These are phyloP conservation scores for Stachybotrys echinatus DNA, from an alignment of 2,329 filamentous ascomycete genomes.

Conservation along the genomic window DNA sequence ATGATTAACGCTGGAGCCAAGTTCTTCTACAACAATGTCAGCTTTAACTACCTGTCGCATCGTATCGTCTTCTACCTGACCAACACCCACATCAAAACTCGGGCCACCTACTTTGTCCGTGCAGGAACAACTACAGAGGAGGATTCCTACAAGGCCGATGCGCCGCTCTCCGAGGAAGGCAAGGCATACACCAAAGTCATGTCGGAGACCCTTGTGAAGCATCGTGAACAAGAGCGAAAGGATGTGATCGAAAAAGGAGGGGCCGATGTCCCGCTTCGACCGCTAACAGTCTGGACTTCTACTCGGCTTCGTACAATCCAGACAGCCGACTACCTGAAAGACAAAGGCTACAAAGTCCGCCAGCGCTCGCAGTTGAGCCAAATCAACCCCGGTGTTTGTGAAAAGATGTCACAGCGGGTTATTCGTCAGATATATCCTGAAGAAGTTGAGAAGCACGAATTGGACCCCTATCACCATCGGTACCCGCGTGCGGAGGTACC, in stretches of 20 bases:
- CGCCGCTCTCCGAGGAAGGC: conserved; percentile 75
- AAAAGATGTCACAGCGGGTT: conserved; percentile 80
- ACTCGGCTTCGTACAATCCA: conserved; percentile 86
- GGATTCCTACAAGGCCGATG: conserved; percentile 88
- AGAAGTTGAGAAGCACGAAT: conserved; percentile 86
- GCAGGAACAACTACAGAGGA: conserved; percentile 83
- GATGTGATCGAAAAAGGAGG: conserved; percentile 65
- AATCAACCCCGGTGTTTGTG: conserved; percentile 92
- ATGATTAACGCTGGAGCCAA: conserved; percentile 97
- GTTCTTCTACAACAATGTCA: conserved; percentile 94
- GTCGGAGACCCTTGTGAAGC: conserved; percentile 75
- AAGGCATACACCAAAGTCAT: conserved; percentile 77
- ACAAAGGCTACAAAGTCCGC: conserved; percentile 76
- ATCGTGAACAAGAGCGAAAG: conserved; percentile 76
- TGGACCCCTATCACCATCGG: conserved; percentile 93
- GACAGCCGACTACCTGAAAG: conserved; percentile 76
- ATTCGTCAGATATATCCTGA: conserved; percentile 82
- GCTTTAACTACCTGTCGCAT: conserved; percentile 93
- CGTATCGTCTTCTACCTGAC: conserved; percentile 97
- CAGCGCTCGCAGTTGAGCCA: conserved; percentile 97
- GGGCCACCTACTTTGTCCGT: conserved; percentile 88
- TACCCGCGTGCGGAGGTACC: conserved; percentile 86
- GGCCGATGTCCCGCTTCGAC: conserved; percentile 63
- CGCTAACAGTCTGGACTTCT: conserved; percentile 90
- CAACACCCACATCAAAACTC: conserved; percentile 93